These are phyloP conservation scores for Exophiala calicioides DNA, from an alignment of 2,329 filamentous ascomycete genomes.

Conservation along the genomic window DNA sequence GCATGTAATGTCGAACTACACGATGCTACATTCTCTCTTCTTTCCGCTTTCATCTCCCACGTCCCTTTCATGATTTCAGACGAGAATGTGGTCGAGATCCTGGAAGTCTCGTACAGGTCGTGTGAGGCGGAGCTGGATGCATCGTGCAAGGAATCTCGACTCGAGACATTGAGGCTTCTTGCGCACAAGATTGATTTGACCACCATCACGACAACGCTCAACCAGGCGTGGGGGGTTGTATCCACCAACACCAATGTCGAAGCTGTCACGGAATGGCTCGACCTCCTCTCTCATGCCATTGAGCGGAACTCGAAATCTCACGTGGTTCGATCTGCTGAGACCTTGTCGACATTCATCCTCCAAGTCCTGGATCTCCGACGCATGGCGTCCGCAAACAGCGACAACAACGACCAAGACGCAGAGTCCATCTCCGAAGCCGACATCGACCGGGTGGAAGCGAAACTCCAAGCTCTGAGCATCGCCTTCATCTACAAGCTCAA, in stretches of 20 bases:
- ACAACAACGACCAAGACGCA: constrained; percentile 31
- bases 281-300: constrained; percentile 43
- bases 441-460: constrained; percentile 61
- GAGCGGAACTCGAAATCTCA: constrained; percentile 70
- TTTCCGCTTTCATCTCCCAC: constrained; percentile 77
- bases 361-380: constrained; percentile 54
- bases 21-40: constrained; percentile 77
- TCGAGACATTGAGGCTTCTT: constrained; percentile 70
- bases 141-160: constrained; percentile 64
- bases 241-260: constrained; percentile 62
- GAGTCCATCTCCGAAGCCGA: constrained; percentile 40
- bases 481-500: constrained; percentile 97
- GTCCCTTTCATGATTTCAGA: constrained; percentile 87
- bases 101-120: constrained; percentile 60
- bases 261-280: constrained; percentile 29
- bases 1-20: constrained; percentile 64
- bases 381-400: constrained; percentile 35
- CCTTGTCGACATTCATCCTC: constrained; percentile 64
- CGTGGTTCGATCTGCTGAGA: constrained; percentile 71
- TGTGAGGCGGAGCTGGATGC: constrained; percentile 9
- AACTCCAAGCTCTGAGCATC: constrained; percentile 70
- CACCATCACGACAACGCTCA: constrained; percentile 71
- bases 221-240: constrained; percentile 71
- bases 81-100: constrained; percentile 69
- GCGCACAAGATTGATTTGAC: constrained; percentile 77